A percentile compares a stretch with the other conserved stretches of the same genome.
phyloP scores from a whole-genome alignment of 345 rosid species.

The Gossypium longicalyx region DNA sequence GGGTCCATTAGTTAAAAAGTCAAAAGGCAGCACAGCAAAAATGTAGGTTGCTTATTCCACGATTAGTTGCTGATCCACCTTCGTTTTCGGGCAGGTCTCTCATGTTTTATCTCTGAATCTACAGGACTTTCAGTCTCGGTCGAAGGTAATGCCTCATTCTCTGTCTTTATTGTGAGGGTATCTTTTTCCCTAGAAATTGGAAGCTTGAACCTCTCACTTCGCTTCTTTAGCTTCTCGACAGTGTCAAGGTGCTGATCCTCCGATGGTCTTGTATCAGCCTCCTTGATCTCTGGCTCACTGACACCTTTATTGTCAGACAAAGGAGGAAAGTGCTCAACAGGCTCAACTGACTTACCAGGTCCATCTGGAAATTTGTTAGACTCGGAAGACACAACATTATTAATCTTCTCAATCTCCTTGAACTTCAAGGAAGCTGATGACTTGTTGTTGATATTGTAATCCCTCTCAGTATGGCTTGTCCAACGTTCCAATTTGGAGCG shows the following conservation, averaged over 20 bases:
- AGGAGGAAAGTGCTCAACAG: slow-evolving; percentile 31
- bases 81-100: slow-evolving; percentile 86
- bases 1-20: slow-evolving; percentile 7
- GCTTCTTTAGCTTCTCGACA: slow-evolving; percentile 91
- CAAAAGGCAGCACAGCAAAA: neutral
- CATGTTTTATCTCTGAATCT: slow-evolving; percentile 70
- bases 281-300: slow-evolving; percentile 50
- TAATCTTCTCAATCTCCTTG: slow-evolving; percentile 50
- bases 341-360: slow-evolving; percentile 33
- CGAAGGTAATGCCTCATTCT: slow-evolving; percentile 49
- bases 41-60: slow-evolving; percentile 5
- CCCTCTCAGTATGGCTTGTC: slow-evolving; percentile 92
- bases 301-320: slow-evolving; percentile 42
- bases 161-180: slow-evolving; percentile 45
- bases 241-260: slow-evolving; percentile 83
- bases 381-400: slow-evolving; percentile 39
- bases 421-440: slow-evolving; percentile 57
- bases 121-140: slow-evolving; percentile 47
- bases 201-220: slow-evolving; percentile 95
- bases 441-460: slow-evolving; percentile 48
- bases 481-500: slow-evolving; percentile 92
- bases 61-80: slow-evolving; percentile 73
- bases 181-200: slow-evolving; percentile 85
- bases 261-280: slow-evolving; percentile 41
- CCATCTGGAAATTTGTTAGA: slow-evolving; percentile 31